phyloP scores from a whole-genome alignment of 768 basidiomycete genomes.

The Boletus bicolor region DNA sequence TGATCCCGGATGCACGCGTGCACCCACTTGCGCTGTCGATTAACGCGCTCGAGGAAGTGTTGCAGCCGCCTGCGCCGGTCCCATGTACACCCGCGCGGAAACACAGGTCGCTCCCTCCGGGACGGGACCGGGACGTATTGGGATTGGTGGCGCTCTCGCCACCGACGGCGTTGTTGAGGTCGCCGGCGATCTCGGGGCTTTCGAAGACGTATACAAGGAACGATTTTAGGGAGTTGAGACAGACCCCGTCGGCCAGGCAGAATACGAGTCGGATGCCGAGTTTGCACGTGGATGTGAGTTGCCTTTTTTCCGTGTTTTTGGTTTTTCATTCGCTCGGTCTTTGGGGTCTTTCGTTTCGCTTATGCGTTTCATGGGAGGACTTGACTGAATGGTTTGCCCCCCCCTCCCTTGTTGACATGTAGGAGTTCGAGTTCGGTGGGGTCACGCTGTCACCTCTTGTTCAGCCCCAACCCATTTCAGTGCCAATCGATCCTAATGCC shows the following conservation, averaged over 20 bases:
- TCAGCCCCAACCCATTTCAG: slow-evolving; percentile 22
- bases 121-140: slow-evolving; percentile 31
- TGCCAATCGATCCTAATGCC: slow-evolving; percentile 16
- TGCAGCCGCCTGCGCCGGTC: slow-evolving; percentile 37
- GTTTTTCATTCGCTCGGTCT: background rate
- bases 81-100: slow-evolving; percentile 56
- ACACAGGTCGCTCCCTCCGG: slow-evolving; percentile 25
- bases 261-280: slow-evolving; percentile 87
- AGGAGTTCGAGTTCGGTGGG: slow-evolving; percentile 36
- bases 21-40: slow-evolving; percentile 41
- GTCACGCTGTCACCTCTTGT: slow-evolving; percentile 29
- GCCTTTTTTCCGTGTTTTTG: slow-evolving; percentile 8
- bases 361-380: background rate
- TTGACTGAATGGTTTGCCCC: background rate
- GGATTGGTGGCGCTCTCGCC: slow-evolving; percentile 67
- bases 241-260: slow-evolving; percentile 52
- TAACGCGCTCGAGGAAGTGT: slow-evolving; percentile 45
- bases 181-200: slow-evolving; percentile 69
- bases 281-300: slow-evolving; percentile 72
- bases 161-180: slow-evolving; percentile 64
- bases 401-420: background rate
- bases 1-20: slow-evolving; percentile 33
- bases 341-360: background rate
- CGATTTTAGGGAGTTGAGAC: slow-evolving; percentile 76
- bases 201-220: slow-evolving; percentile 82